Base-by-base conservation (phyloP, 2,329 filamentous ascomycete genomes). In the Chalaropsis ovoidea region DNA sequence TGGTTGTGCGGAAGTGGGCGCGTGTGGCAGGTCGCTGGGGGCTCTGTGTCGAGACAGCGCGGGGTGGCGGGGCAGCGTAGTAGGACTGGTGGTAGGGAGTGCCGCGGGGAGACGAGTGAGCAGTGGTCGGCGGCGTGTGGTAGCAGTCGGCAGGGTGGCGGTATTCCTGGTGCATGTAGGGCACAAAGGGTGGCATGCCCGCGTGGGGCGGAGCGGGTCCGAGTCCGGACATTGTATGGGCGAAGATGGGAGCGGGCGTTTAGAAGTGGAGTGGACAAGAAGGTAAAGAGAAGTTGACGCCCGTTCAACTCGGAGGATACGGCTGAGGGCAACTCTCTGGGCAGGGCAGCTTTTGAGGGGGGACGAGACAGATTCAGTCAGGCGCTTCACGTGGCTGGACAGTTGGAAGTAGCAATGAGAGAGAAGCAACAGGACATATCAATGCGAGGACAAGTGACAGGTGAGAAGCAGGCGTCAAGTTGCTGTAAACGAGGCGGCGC, bases 1-100 rank as follows among this genome's bases (percentile, higher is more conserved):
- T 68, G 42, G 66, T 17, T 1, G 64, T 66, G 17, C 63, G 67
- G 63, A 69, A 69, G 41, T 68, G 63, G n/a, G 67, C 65, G 43
- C 68, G 68, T 13, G 67, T 69, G 5, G 67, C 67, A 24, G 68
- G 67, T 41, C 68, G 64, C 35, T 62, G 67, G 10, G 68, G 68
- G 45, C 63, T 66, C 22, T 66, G 65, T 3, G 65, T 64, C 4
- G 65, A 67, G 4, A 39, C 42, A 11, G 58, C 47, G 35, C 65
- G 65, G 2, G 62, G 62, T 1, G 65, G 65, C 1, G 63, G 63
- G 0, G 58, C 39, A n/a, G 61, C 41, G 19, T 56, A 67, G 35
- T 47, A 45, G 4, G 49, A 17, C 1, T 6, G 27, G 31, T 31
- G 27, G 24, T 64, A 64, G 15, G 62, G 60, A 41, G 64, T 63